Evolutionary conservation across 345 rosid genomes (phyloP).

Genomic region (Durio zibethinus): DNA sequence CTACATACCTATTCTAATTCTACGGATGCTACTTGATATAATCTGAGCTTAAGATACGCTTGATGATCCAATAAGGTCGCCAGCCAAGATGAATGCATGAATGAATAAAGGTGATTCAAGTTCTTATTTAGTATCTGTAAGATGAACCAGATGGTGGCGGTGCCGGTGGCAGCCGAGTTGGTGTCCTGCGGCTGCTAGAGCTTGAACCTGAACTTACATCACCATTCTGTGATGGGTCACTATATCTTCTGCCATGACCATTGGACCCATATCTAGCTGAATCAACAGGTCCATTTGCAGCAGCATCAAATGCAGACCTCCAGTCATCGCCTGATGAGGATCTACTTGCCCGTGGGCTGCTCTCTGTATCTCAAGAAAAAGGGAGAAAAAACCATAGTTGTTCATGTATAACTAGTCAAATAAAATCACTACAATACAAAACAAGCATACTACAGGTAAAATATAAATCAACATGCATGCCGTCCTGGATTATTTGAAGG

Average conservation of each 20-base stretch:
- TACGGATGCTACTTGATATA: neutral
- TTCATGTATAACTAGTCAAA: neutral
- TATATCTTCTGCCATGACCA: slow-evolving; percentile 68
- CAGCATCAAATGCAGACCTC: slow-evolving; percentile 93
- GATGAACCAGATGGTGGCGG: slow-evolving; percentile 68
- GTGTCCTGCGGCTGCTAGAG: slow-evolving; percentile 69
- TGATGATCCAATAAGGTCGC: slow-evolving; percentile 15
- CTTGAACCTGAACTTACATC: slow-evolving; percentile 50
- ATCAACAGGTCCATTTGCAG: slow-evolving; percentile 61
- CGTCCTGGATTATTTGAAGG: neutral
- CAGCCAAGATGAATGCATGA: slow-evolving; percentile 16
- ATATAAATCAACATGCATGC: neutral
- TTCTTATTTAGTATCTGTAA: slow-evolving; percentile 41
- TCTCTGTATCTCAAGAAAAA: slow-evolving; percentile 42
- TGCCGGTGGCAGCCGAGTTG: slow-evolving; percentile 77
- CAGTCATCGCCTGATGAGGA: slow-evolving; percentile 73
- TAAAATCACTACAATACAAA: neutral
- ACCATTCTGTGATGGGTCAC: slow-evolving; percentile 70
- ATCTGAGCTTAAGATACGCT: slow-evolving; percentile 24
- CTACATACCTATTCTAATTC: slow-evolving; percentile 18
- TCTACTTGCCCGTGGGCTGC: slow-evolving; percentile 71
- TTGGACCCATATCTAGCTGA: slow-evolving; percentile 44
- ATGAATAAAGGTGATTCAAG: slow-evolving; percentile 1
- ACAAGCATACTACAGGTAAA: neutral
- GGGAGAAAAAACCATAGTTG: neutral